Conservation (phyloP, 2,329 filamentous ascomycete species). For the Endocalyx cinctus region DNA sequence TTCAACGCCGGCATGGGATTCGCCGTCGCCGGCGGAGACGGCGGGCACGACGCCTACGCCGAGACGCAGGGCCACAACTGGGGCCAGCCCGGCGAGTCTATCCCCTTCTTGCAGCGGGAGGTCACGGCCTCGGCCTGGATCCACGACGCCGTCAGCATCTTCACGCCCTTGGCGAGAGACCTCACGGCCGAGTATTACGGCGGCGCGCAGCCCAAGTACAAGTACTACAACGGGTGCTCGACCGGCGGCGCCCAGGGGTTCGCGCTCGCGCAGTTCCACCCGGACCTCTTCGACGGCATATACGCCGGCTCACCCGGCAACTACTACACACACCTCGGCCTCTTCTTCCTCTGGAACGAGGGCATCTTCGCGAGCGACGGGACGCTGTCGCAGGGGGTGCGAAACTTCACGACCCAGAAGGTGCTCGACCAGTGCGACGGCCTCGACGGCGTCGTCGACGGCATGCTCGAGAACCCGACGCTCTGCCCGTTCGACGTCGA, state of each 20-base stretch:
- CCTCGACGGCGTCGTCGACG: conserved; percentile 33
- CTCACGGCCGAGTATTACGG: conserved; percentile 1
- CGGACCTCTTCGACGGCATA: conserved; percentile 38
- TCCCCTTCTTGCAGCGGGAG: conserved; percentile 1
- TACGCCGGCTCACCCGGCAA: conserved; percentile 34
- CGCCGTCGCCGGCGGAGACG: conserved; percentile 1
- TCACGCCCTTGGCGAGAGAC: background rate
- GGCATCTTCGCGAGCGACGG: background rate
- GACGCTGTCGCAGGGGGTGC: conserved; percentile 3
- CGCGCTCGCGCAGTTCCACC: conserved; percentile 34
- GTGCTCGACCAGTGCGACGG: conserved; percentile 32
- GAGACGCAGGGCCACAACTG: conserved; percentile 1
- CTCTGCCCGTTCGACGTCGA: conserved; percentile 31
- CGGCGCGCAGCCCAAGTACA: conserved; percentile 7
- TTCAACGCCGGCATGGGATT: conserved; percentile 10
- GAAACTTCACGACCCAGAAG: conserved; percentile 28
- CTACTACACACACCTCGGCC: conserved; percentile 25
- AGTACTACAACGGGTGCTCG: conserved; percentile 17
- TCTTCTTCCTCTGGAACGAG: conserved; percentile 6
- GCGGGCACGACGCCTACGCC: conserved; percentile 1
- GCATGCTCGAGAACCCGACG: conserved; percentile 33
- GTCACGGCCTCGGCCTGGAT: background rate
- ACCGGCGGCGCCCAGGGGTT: conserved; percentile 38
- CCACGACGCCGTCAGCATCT: conserved; percentile 1
- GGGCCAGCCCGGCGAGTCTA: background rate